Conservation (phyloP, 345 rosid species). For the Murraya paniculata region DNA sequence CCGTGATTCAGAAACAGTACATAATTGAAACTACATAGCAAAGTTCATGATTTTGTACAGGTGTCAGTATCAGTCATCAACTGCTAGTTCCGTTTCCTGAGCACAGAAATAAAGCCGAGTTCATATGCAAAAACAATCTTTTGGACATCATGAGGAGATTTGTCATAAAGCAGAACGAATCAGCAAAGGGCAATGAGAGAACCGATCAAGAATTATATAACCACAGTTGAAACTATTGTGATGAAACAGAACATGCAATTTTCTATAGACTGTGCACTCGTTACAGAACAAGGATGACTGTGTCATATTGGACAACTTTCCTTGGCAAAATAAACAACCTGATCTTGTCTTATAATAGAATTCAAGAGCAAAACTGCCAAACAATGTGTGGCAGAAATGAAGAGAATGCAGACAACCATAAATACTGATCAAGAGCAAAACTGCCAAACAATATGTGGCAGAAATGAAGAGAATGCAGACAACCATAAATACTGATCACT, state of each 20-base stretch:
- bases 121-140: background rate
- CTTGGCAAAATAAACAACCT: background rate
- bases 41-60: background rate
- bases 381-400: background rate
- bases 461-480: background rate
- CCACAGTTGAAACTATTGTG: background rate
- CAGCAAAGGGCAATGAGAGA: background rate
- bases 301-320: no score
- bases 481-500: background rate
- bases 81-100: background rate
- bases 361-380: background rate
- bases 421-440: background rate
- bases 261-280: background rate
- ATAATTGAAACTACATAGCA: background rate
- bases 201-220: background rate
- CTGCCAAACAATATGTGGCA: background rate
- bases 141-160: background rate
- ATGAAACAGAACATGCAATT: background rate
- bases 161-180: background rate
- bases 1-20: background rate
- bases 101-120: background rate
- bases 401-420: background rate
- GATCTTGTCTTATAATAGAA: background rate
- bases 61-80: background rate
- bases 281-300: background rate